Evolutionary conservation across 2,329 filamentous ascomycete species (phyloP).

Genomic region (Daldinia sp.): DNA sequence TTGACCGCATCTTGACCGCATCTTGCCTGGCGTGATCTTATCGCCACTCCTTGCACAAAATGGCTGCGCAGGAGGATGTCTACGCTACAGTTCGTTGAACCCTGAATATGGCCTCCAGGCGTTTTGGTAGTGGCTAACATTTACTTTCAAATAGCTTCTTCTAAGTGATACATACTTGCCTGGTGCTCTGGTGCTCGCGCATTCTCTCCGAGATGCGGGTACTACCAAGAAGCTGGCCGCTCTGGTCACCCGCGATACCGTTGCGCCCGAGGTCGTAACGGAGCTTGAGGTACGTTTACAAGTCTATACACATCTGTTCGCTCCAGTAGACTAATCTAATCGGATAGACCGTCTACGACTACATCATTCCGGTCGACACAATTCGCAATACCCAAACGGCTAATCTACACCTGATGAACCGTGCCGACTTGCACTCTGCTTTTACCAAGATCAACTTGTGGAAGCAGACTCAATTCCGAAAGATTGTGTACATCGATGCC

Average conservation of each 20-base stretch:
- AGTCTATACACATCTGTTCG: conserved; percentile 6
- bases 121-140: conserved; percentile 37
- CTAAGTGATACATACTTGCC: conserved; percentile 93
- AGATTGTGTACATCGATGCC: conserved; percentile 93
- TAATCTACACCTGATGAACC: conserved; percentile 92
- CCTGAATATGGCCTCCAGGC: conserved; percentile 4
- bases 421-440: conserved; percentile 86
- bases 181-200: conserved; percentile 90
- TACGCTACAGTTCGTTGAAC: conserved; percentile 64
- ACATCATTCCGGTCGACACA: conserved; percentile 83
- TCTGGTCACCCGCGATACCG: conserved; percentile 80
- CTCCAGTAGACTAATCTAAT: conserved; percentile 36
- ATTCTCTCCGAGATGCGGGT: conserved; percentile 91
- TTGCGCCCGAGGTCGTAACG: conserved; percentile 77
- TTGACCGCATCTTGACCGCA: conserved; percentile 16
- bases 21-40: conserved; percentile 24
- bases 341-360: conserved; percentile 80
- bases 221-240: conserved; percentile 86
- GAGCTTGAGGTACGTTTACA: conserved; percentile 73
- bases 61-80: conserved; percentile 55
- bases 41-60: conserved; percentile 34
- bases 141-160: conserved; percentile 72
- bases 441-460: conserved; percentile 98
- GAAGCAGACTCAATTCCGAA: conserved; percentile 88
- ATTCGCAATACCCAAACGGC: conserved; percentile 79